These are phyloP conservation scores for Aspergillus indologenus DNA, from an alignment of 495 filamentous ascomycete genomes.

Conservation along the genomic window DNA sequence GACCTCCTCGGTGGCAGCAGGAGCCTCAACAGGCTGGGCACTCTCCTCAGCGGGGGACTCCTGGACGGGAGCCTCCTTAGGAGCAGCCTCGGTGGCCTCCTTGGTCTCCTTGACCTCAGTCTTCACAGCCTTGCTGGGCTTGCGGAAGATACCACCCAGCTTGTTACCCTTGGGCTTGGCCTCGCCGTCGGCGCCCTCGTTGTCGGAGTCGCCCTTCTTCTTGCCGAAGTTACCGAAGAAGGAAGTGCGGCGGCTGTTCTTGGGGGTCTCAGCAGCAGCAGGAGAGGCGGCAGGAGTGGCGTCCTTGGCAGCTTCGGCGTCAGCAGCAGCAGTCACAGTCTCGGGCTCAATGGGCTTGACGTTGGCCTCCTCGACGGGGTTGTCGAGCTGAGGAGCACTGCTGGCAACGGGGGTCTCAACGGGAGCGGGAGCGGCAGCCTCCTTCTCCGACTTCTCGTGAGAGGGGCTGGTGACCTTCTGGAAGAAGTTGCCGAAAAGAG, in stretches of 20 bases:
- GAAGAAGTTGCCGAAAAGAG: constrained; percentile 53
- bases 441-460: constrained; percentile 51
- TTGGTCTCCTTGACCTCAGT: constrained; percentile 38
- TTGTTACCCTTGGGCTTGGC: constrained; percentile 50
- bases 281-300: constrained; percentile 31
- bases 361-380: constrained; percentile 46
- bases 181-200: constrained; percentile 48
- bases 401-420: constrained; percentile 45
- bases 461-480: constrained; percentile 53
- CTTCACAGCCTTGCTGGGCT: constrained; percentile 55
- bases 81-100: constrained; percentile 36
- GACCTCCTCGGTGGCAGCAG: constrained; percentile 31
- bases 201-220: constrained; percentile 52
- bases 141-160: constrained; percentile 55
- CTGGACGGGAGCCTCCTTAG: constrained; percentile 33
- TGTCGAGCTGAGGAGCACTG: constrained; percentile 51
- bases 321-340: constrained; percentile 40
- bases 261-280: constrained; percentile 33
- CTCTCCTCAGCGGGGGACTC: constrained; percentile 34
- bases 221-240: constrained; percentile 53
- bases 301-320: constrained; percentile 41
- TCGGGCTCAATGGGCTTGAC: constrained; percentile 45
- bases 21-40: constrained; percentile 28
- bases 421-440: constrained; percentile 46
- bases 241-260: constrained; percentile 55